Conservation (phyloP, 345 rosid species). For the Boechera retrofracta region DNA sequence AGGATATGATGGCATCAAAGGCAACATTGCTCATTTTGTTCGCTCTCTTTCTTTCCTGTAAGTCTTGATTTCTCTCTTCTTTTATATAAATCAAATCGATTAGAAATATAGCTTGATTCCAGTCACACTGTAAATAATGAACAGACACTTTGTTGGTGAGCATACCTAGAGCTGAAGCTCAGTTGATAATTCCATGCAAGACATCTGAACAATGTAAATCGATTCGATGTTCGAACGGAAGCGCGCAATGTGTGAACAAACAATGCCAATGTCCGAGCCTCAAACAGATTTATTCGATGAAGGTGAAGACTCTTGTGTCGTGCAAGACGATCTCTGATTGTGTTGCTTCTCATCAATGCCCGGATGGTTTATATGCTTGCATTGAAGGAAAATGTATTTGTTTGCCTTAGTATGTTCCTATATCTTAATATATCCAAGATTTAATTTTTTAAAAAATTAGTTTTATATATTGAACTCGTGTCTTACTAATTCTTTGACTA, state of each 20-base stretch:
- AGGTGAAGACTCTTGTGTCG: background rate
- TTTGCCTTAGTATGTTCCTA: background rate
- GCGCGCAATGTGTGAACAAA: constrained; percentile 32
- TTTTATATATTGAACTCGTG: background rate
- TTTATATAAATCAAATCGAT: background rate
- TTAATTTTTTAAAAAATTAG: background rate
- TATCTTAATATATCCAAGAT: background rate
- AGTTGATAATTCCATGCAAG: constrained; percentile 32
- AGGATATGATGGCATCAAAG: constrained; percentile 30
- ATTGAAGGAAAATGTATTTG: constrained; percentile 7
- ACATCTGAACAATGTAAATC: constrained; percentile 28
- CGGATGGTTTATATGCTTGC: background rate
- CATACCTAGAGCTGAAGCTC: constrained; percentile 35
- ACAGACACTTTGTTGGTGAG: constrained; percentile 23
- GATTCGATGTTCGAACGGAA: constrained; percentile 26
- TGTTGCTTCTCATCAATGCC: background rate
- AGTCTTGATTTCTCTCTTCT: constrained; percentile 22
- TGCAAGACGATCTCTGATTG: background rate
- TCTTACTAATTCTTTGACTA: background rate
- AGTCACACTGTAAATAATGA: background rate
- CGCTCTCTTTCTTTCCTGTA: constrained; percentile 24
- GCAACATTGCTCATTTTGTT: constrained; percentile 19
- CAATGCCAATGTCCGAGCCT: constrained; percentile 38
- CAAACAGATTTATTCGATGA: background rate
- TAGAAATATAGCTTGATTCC: background rate